Base-by-base conservation (phyloP, 202 grass and related monocot species). In the Panicum virgatum region DNA sequence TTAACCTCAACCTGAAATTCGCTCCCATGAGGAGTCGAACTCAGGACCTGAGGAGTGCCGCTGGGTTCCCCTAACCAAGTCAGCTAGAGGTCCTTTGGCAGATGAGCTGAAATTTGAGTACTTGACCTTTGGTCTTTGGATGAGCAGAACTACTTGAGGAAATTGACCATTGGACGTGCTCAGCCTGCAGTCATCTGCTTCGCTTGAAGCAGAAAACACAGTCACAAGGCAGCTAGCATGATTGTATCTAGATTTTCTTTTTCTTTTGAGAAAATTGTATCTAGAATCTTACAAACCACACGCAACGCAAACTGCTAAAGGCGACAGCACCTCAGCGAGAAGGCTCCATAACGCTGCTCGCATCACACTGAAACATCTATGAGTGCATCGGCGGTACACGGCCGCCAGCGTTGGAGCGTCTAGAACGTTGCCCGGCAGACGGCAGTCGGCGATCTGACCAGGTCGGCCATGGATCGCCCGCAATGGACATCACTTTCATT, bases 391-490 rank as follows among this genome's bases (percentile, higher is more conserved):
- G 45, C 29, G 9, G 79, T 66, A 57, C 44, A 58, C 25, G 52
- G n/a, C 64, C 36, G 22, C 34, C 40, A 40, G 34, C 40, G 50
- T 29, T 16, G 40, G 69, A 42, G 44, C 34, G 27, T 79, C 74
- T 69, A 90, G 79, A 83, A 75, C 39, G 22, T 51, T 12, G 37
- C 76, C 74, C 40, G 16, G 23, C 32, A 29, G 67, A 9, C 44
- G 69, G 34, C 61, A 4, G 40, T 3, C 51, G 45, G 76, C 30
- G 19, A 14, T 67, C 57, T 47, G 79, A 46, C 6, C 58, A 60
- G 78, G 38, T 62, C 46, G 78, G 16, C 38, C 38, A 34, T 71
- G 14, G 47, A 86, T 85, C 29, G 57, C 57, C 47, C 30, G 47
- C 39, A 80, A 13, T 61, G 66, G 25, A 52, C 51, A 10, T 82